Evolutionary conservation across 331 rosid genomes (phyloP).

Genomic region (Malus hybrid): DNA sequence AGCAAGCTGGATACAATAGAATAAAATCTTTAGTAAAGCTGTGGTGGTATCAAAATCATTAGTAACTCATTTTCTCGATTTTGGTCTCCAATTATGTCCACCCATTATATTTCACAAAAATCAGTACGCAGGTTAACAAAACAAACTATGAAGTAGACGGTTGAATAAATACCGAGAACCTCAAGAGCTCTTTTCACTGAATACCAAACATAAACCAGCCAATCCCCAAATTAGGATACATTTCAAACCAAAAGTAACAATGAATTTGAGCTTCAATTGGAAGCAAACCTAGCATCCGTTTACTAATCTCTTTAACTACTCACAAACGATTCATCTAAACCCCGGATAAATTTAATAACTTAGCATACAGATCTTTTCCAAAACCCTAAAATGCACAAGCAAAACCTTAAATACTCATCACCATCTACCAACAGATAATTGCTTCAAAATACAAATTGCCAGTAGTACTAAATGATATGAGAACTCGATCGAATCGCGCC

Average conservation of each 20-base stretch:
- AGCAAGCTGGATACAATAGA: conserved; percentile 38
- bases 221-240: background rate
- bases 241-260: background rate
- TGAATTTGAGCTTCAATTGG: background rate
- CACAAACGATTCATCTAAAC: background rate
- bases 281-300: background rate
- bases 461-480: background rate
- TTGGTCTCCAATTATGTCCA: background rate
- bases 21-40: background rate
- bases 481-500: background rate
- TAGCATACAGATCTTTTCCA: background rate
- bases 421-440: background rate
- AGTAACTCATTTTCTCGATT: background rate
- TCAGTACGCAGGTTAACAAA: background rate
- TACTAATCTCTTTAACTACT: background rate
- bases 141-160: background rate
- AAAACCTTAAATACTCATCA: background rate
- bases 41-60: background rate
- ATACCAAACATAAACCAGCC: background rate
- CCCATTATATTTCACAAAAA: background rate
- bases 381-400: background rate
- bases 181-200: background rate
- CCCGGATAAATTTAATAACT: background rate
- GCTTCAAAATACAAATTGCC: background rate
- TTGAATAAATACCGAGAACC: background rate